Base-by-base conservation (phyloP, 805 yeast genomes). In the Zygosaccharomyces gambellarensis region DNA sequence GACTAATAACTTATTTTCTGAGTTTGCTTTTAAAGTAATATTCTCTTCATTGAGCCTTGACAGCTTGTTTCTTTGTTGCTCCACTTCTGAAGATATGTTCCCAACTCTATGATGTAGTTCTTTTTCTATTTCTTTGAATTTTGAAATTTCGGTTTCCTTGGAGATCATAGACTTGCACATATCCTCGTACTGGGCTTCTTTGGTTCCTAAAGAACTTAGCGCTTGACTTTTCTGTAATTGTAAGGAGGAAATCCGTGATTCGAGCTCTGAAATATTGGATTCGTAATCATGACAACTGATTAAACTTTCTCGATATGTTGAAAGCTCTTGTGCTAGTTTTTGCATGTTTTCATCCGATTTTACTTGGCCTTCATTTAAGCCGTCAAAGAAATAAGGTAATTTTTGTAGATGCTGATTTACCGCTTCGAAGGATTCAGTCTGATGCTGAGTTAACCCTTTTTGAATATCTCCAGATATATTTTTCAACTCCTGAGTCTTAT, bases 1-100 rank as follows among this genome's bases (percentile, higher is more conserved):
- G 1, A 72, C 65, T 19, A 65, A 58, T 17, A 72, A 38, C 51
- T 71, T 70, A 39, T 66, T 63, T 22, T 72, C 71, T 41, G 59
- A 67, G n/a, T 56, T 60, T 3, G 62, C 54, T 34, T 60, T 56
- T 6, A 58, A 43, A 8, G 53, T 46, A 48, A 55, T 47, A 50
- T 60, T 38, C 45, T 43, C 30, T 43, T 49, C 55, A 45, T 58
- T 39, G 43, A 60, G 10, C 51, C 62, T 50, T 8, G 49, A 36
- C 22, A 50, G 43, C 27, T 51, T 48, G 12, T 25, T 47, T 30
- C 57, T 53, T 12, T 39, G 30, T 12, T 43, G 27, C 1, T 50
- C 23, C 3, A 56, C 19, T 27, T 58, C 57, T 4, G 39, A 23
- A 19, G 47, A 30, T 19, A 52, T 27, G 6, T 28, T 27, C 3